Evolutionary conservation across 163 green algal genomes (phyloP).

Genomic region (Scenedesmus sp.): DNA sequence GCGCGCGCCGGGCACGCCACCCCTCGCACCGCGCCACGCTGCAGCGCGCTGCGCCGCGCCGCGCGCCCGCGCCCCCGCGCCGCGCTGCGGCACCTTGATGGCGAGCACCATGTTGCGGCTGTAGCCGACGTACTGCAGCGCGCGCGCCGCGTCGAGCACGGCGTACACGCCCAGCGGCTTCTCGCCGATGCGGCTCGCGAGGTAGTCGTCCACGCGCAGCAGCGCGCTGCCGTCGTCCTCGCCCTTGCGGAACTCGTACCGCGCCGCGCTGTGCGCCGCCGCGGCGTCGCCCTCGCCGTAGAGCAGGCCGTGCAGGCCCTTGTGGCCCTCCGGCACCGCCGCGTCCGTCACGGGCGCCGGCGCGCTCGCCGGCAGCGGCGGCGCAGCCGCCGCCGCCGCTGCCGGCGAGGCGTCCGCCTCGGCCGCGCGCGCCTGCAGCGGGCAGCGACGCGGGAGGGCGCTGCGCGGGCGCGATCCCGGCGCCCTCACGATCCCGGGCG

Average conservation of each 20-base stretch:
- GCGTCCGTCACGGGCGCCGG: constrained; percentile 55
- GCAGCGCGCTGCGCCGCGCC: neutral
- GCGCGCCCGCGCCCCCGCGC: neutral
- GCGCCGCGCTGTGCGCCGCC: constrained; percentile 19
- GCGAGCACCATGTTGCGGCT: constrained; percentile 82
- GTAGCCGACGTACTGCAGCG: constrained; percentile 90
- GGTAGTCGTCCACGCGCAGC: constrained; percentile 61
- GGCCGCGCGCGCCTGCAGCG: neutral
- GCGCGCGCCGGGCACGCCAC: no score
- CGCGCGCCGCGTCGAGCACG: constrained; percentile 71
- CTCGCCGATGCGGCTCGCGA: constrained; percentile 68
- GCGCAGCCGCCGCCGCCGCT: neutral
- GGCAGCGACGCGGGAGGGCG: neutral
- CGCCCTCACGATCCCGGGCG: no score
- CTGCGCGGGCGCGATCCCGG: no score
- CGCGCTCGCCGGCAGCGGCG: neutral
- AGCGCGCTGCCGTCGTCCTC: constrained; percentile 80
- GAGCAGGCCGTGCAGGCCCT: constrained; percentile 71
- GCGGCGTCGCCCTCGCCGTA: constrained; percentile 77
- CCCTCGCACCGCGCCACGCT: no score
- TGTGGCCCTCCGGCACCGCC: constrained; percentile 76
- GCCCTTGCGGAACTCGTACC: constrained; percentile 61
- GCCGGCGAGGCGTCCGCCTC: neutral
- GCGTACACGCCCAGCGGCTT: constrained; percentile 91
- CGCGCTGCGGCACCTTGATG: constrained; percentile 61